These are phyloP conservation scores for Diaporthe eres DNA, from an alignment of 2,329 filamentous ascomycete genomes.

Conservation along the genomic window DNA sequence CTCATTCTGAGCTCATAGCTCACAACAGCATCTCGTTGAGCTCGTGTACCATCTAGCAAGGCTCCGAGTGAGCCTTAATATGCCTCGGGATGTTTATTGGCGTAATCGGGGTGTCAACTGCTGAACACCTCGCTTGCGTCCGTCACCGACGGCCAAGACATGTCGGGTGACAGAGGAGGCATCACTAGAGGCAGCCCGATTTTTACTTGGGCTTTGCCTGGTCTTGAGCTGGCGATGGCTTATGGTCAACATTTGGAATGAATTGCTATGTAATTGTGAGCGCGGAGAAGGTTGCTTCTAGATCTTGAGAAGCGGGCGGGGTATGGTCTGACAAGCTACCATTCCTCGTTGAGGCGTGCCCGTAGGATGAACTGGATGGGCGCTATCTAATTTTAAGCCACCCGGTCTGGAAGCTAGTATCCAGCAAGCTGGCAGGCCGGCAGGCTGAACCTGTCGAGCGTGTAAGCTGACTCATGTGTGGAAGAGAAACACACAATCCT, in stretches of 20 bases:
- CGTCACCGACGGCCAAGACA: conserved; percentile 3
- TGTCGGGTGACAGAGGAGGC: neutral
- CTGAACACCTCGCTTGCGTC: conserved; percentile 9
- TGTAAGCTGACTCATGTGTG: conserved; percentile 22
- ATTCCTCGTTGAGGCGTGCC: neutral
- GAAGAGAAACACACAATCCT: conserved; percentile 18
- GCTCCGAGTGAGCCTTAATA: neutral
- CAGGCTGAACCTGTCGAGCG: neutral
- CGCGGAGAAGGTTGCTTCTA: conserved; percentile 8
- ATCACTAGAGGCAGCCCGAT: neutral
- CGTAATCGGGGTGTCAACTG: neutral
- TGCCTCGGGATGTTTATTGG: neutral
- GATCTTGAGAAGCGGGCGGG: conserved; percentile 8
- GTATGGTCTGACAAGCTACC: neutral
- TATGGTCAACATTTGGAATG: neutral
- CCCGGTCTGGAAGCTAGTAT: conserved; percentile 24
- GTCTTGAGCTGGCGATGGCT: neutral
- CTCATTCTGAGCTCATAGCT: neutral
- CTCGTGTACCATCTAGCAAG: neutral
- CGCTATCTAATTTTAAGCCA: conserved; percentile 2
- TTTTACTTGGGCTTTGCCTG: neutral
- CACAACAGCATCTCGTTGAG: neutral
- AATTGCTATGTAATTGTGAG: neutral
- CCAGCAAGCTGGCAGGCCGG: neutral
- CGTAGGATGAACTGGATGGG: conserved; percentile 1